Evolutionary conservation across 148 eudicot species (phyloP), one percentile per base, ranked within the genome.

Genomic region (Rhododendron ferrugineum): DNA sequence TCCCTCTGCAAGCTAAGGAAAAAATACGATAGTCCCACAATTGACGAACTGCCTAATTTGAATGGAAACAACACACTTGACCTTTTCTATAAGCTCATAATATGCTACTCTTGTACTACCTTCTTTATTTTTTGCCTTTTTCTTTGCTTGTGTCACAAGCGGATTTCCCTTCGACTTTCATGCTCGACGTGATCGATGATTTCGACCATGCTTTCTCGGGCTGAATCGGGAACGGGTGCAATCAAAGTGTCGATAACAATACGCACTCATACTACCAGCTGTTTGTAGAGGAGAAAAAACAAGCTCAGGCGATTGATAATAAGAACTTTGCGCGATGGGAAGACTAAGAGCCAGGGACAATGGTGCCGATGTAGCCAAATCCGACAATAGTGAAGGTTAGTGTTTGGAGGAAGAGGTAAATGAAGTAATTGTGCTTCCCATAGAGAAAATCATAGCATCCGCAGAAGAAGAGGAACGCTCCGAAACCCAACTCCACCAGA

Each of bases 281-380:
- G 79, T 47, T 62, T 22, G 47, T 72, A 72, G 85, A 47, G 20
- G 64, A 20, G 85, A 72, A 73, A 83, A 42, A 82, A 18, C 84
- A 83, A 2, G 58, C 42, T 68, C 60, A n/a, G 85, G n/a, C 7
- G 58, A 30, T 64, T 40, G 40, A 34, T 18, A 68, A 37, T 52
- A 50, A 83, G 79, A 83, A 18, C 73, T 72, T 26, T 46, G 56
- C 3, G 16, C 18, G 32, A 28, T 49, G 81, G 81, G 34, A 36
- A 47, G 58, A 50, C 82, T 86, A 89, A 56, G 91, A 82, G 82
- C 88, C 89, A 1, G 93, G 93, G 80, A 97, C 92, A 32, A 97
- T 91, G 82, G 99, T 97, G 86, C 99, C 99, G 47, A 97, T 88
- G 81, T 94, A 97, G 81, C 99, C 99, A 36, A 97, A 89, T 23